A percentile compares a stretch with the other conserved stretches of the same genome.
Conservation (phyloP, 2,329 filamentous ascomycete genomes). For the Pseudocercospora musae region DNA sequence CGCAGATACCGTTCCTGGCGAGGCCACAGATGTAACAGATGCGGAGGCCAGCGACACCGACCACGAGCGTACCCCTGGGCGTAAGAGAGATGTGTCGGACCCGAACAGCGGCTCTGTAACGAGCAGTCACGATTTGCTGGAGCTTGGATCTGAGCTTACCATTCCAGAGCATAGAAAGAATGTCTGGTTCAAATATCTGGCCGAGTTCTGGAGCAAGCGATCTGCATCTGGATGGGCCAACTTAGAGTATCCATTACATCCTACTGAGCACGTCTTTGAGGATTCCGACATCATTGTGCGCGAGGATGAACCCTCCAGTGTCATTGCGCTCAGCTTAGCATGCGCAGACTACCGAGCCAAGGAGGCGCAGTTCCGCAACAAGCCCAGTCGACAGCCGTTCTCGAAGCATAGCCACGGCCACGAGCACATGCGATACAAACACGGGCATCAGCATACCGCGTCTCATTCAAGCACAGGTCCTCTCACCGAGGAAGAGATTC, state of each 20-base stretch:
- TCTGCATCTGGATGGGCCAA: slow-evolving; percentile 92
- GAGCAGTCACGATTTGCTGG: slow-evolving; percentile 49
- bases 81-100: slow-evolving; percentile 46
- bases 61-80: slow-evolving; percentile 71
- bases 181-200: slow-evolving; percentile 90
- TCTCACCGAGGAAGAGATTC: slow-evolving; percentile 46
- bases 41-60: slow-evolving; percentile 64
- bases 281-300: slow-evolving; percentile 96
- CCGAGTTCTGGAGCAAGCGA: slow-evolving; percentile 97
- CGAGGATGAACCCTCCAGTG: slow-evolving; percentile 93
- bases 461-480: slow-evolving; percentile 17
- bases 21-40: slow-evolving; percentile 40
- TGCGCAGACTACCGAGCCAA: slow-evolving; percentile 85
- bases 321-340: slow-evolving; percentile 88
- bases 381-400: slow-evolving; percentile 24
- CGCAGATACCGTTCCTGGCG: slow-evolving; percentile 3
- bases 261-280: slow-evolving; percentile 91
- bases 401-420: background rate
- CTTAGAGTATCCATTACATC: slow-evolving; percentile 79
- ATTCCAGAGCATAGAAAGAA: slow-evolving; percentile 90
- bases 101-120: slow-evolving; percentile 36
- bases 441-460: slow-evolving; percentile 28
- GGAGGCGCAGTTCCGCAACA: slow-evolving; percentile 61
- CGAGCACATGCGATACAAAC: slow-evolving; percentile 12
- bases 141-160: slow-evolving; percentile 63